These are phyloP conservation scores for Leishmania martiniquensis DNA, from an alignment of 208 protist genomes.

Conservation along the genomic window DNA sequence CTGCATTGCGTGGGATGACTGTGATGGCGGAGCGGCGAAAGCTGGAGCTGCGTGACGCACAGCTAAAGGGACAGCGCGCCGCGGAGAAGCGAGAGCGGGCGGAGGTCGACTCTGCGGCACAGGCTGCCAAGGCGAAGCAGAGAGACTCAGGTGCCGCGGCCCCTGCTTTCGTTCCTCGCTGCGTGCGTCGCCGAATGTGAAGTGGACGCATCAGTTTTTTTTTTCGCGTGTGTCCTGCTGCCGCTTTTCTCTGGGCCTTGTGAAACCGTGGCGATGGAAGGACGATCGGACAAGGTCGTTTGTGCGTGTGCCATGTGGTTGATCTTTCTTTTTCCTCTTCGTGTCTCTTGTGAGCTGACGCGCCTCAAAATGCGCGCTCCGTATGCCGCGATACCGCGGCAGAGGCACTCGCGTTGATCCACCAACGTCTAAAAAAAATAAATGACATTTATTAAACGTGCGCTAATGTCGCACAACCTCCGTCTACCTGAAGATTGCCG, in stretches of 20 bases:
- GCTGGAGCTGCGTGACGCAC: conserved; percentile 54
- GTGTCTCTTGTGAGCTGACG: background rate
- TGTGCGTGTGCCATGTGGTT: background rate
- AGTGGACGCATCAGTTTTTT: background rate
- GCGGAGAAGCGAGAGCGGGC: conserved; percentile 29
- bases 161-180: conserved; percentile 59
- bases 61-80: conserved; percentile 24
- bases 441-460: background rate
- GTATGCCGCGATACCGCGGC: background rate
- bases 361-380: background rate
- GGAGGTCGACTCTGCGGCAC: conserved; percentile 7
- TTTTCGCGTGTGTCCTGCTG: background rate
- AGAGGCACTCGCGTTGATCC: background rate
- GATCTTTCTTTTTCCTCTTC: background rate
- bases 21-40: conserved; percentile 57
- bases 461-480: background rate
- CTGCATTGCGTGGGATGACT: conserved; percentile 49
- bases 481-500: background rate
- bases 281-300: background rate
- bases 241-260: background rate
- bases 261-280: background rate
- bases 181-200: conserved; percentile 40
- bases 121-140: background rate
- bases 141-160: conserved; percentile 2
- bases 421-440: background rate